Conservation (phyloP, 805 yeast genomes). For the Kregervanrija fluxuum region DNA sequence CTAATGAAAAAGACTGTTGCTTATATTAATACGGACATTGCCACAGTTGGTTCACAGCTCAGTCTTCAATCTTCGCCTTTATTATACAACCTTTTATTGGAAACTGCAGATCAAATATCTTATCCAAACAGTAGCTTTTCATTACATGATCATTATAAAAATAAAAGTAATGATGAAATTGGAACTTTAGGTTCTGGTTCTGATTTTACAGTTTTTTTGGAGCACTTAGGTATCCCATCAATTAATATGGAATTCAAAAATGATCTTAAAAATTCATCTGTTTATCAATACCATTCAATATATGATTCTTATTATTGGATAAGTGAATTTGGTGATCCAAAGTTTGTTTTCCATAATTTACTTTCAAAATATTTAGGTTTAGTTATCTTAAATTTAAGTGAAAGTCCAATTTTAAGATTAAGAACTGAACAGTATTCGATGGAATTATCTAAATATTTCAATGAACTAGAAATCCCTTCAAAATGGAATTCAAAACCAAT, state of each 20-base stretch:
- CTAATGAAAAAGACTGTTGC: constrained; percentile 50
- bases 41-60: constrained; percentile 49
- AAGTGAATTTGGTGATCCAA: constrained; percentile 55
- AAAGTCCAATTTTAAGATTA: constrained; percentile 38
- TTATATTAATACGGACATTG: constrained; percentile 64
- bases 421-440: constrained; percentile 41
- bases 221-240: constrained; percentile 53
- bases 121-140: constrained; percentile 36
- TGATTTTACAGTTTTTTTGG: constrained; percentile 57
- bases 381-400: constrained; percentile 40
- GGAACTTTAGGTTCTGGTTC: constrained; percentile 60
- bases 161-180: constrained; percentile 28
- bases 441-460: constrained; percentile 44
- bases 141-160: constrained; percentile 31
- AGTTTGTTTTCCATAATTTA: constrained; percentile 50
- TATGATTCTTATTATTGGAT: constrained; percentile 72
- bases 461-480: constrained; percentile 21
- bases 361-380: constrained; percentile 48
- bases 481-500: constrained; percentile 14
- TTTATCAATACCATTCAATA: constrained; percentile 71
- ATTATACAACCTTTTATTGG: constrained; percentile 38
- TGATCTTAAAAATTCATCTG: constrained; percentile 39
- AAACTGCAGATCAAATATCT: constrained; percentile 35
- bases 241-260: constrained; percentile 49
- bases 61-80: constrained; percentile 53